A percentile compares a stretch with the other conserved stretches of the same genome.
phyloP scores from a whole-genome alignment of 192 early-diverging fungal genomes.

The Coemansia erecta region DNA sequence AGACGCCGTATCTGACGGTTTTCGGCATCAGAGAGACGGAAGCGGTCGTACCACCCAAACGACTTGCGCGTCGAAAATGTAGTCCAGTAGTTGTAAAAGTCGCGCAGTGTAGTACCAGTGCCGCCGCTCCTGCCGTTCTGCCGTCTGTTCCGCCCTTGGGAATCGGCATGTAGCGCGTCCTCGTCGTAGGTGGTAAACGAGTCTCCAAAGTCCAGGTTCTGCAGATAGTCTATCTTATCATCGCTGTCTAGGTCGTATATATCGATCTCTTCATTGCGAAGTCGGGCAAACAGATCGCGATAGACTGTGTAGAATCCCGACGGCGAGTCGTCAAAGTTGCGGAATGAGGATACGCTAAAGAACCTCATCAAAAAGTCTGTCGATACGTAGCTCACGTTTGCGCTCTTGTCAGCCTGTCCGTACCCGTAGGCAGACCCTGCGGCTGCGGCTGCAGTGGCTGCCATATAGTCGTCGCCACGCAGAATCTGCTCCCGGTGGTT shows the following conservation, averaged over 20 bases:
- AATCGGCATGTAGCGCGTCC: conserved; percentile 40
- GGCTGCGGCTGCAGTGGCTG: conserved; percentile 16
- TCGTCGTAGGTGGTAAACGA: conserved; percentile 65
- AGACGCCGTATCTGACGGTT: conserved; percentile 74
- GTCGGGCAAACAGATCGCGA: conserved; percentile 67
- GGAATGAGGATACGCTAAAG: conserved; percentile 73
- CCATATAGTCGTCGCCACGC: conserved; percentile 61
- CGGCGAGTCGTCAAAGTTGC: conserved; percentile 65
- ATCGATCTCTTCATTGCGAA: conserved; percentile 77
- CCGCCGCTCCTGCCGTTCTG: conserved; percentile 4
- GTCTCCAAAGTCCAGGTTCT: conserved; percentile 66
- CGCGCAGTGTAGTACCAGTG: conserved; percentile 50
- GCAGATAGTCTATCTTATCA: conserved; percentile 23
- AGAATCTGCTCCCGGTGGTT: conserved; percentile 90
- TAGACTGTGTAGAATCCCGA: conserved; percentile 84
- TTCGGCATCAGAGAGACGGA: conserved; percentile 72
- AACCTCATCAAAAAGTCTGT: conserved; percentile 70
- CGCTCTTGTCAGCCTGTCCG: conserved; percentile 45
- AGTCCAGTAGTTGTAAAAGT: conserved; percentile 80
- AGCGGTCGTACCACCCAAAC: conserved; percentile 94
- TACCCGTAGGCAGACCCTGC: conserved; percentile 49
- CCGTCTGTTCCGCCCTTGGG: conserved; percentile 10
- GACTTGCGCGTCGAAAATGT: conserved; percentile 81
- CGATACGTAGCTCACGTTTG: conserved; percentile 35
- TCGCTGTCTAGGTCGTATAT: conserved; percentile 18